These are phyloP conservation scores for Sextonia rubra DNA, from an alignment of 164 flowering plant genomes.

Conservation along the genomic window DNA sequence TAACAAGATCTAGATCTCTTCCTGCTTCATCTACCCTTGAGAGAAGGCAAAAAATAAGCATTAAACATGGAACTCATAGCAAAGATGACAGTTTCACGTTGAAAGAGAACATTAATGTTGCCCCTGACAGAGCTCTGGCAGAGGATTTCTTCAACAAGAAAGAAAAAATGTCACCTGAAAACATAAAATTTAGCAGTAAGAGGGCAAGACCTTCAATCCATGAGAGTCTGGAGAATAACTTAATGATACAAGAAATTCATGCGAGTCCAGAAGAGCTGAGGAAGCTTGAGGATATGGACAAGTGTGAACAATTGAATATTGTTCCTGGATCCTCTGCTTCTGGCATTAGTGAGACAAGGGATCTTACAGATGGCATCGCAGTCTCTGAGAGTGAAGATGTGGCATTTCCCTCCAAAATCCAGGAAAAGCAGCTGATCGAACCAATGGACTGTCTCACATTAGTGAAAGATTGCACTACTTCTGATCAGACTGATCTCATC, in stretches of 20 bases:
- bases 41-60: background rate
- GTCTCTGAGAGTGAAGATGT: constrained; percentile 14
- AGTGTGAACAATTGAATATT: constrained; percentile 15
- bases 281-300: constrained; percentile 14
- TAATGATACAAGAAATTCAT: constrained; percentile 15
- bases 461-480: constrained; percentile 8
- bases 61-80: constrained; percentile 19
- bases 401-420: constrained; percentile 1
- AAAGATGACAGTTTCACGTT: constrained; percentile 25
- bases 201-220: constrained; percentile 21
- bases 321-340: constrained; percentile 9
- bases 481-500: constrained; percentile 13
- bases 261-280: constrained; percentile 16
- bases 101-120: constrained; percentile 19
- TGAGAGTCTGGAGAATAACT: constrained; percentile 10
- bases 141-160: constrained; percentile 11
- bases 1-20: constrained; percentile 43
- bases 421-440: constrained; percentile 13
- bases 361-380: constrained; percentile 10
- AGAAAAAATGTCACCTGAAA: constrained; percentile 23
- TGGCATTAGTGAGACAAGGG: constrained; percentile 11
- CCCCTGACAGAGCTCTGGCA: constrained; percentile 21
- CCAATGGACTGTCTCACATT: constrained; percentile 9
- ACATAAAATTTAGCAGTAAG: constrained; percentile 23
- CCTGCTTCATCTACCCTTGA: constrained; percentile 8